These are phyloP conservation scores for Candida albicans DNA, from an alignment of 1,139 yeast genomes.

Conservation along the genomic window DNA sequence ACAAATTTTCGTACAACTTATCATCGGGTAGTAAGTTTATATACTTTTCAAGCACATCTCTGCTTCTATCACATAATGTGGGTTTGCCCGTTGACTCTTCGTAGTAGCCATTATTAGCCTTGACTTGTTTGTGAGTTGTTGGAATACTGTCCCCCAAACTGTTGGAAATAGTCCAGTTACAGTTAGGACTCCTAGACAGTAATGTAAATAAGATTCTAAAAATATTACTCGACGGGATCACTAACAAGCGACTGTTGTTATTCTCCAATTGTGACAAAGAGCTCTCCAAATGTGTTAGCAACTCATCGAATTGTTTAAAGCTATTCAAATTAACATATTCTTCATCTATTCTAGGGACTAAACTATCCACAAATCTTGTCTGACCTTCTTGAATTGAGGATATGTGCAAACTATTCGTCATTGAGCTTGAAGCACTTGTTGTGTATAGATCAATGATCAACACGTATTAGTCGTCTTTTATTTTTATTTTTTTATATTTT, in stretches of 20 bases:
- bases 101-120: slow-evolving; percentile 21
- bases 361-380: slow-evolving; percentile 22
- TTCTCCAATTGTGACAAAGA: slow-evolving; percentile 12
- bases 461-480: background rate
- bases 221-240: slow-evolving; percentile 25
- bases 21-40: slow-evolving; percentile 1
- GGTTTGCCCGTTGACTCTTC: slow-evolving; percentile 20
- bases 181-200: slow-evolving; percentile 26
- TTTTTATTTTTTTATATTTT: background rate
- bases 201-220: slow-evolving; percentile 34
- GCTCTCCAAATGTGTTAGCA: slow-evolving; percentile 29
- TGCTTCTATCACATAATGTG: slow-evolving; percentile 25
- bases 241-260: background rate
- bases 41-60: slow-evolving; percentile 18
- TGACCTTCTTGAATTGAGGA: slow-evolving; percentile 14
- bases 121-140: slow-evolving; percentile 21
- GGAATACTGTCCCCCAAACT: slow-evolving; percentile 18
- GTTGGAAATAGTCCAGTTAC: slow-evolving; percentile 25
- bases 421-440: background rate
- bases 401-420: background rate
- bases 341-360: slow-evolving; percentile 25
- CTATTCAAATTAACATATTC: slow-evolving; percentile 18
- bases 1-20: slow-evolving; percentile 7
- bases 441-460: background rate
- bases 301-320: slow-evolving; percentile 29